A percentile compares a stretch with the other conserved stretches of the same genome.
These are phyloP conservation scores for Thalassiosira hispida DNA, from an alignment of 352 stramenopile genomes.

Conservation along the genomic window DNA sequence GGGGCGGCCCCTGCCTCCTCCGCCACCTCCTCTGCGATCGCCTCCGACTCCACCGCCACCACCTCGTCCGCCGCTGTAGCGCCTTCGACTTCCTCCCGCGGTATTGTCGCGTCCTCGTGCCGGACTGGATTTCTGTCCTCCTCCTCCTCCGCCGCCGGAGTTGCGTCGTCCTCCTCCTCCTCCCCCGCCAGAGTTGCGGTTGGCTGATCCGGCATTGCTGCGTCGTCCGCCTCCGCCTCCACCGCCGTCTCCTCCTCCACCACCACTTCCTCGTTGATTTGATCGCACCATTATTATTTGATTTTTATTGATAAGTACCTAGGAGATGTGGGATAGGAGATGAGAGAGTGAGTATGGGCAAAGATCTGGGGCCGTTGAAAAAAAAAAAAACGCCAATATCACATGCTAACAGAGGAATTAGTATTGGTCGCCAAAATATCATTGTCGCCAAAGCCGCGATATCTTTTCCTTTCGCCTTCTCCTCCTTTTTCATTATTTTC, in stretches of 20 bases:
- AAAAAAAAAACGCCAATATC: no score
- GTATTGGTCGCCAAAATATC: background rate
- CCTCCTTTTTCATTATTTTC: conserved; percentile 23
- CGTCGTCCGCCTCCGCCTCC: conserved; percentile 3
- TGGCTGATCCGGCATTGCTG: conserved; percentile 10
- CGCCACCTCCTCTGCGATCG: background rate
- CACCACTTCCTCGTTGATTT: conserved; percentile 22
- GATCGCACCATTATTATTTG: conserved; percentile 28
- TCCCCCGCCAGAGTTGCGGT: conserved; percentile 8
- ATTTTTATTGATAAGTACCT: no score
- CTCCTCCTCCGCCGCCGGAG: conserved; percentile 17
- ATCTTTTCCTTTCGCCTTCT: conserved; percentile 42
- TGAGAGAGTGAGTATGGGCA: no score
- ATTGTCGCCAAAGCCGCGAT: conserved; percentile 55
- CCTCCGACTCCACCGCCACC: conserved; percentile 1
- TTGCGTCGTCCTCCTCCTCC: conserved; percentile 10
- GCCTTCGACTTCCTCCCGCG: conserved; percentile 18
- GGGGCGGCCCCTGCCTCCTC: background rate
- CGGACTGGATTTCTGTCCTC: conserved; percentile 21
- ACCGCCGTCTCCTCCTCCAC: conserved; percentile 7
- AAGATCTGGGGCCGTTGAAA: no score
- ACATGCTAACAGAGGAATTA: no score
- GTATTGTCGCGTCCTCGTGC: conserved; percentile 19
- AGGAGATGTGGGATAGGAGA: no score
- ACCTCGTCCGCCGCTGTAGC: background rate